Evolutionary conservation across 2,329 filamentous ascomycete species (phyloP).

Genomic region (Pseudocercospora cruenta): DNA sequence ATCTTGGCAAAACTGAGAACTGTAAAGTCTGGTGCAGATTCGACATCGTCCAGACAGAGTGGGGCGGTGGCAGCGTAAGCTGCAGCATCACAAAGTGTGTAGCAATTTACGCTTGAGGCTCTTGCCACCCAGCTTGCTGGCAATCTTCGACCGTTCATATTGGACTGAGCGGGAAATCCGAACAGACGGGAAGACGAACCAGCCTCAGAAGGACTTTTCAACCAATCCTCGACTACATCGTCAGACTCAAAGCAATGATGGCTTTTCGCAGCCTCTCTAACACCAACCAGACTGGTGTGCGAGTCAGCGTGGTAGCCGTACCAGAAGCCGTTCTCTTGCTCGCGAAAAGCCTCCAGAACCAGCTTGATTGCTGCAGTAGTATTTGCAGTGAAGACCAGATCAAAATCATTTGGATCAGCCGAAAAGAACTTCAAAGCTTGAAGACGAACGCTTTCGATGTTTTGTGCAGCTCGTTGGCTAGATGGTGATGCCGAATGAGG

Average conservation of each 20-base stretch:
- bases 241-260: constrained; percentile 70
- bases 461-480: constrained; percentile 71
- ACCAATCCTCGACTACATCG: constrained; percentile 69
- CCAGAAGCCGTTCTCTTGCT: constrained; percentile 69
- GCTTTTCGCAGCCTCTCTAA: constrained; percentile 64
- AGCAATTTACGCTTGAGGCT: constrained; percentile 38
- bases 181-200: constrained; percentile 59
- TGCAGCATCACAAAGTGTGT: constrained; percentile 82
- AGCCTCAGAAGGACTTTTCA: constrained; percentile 24
- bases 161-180: constrained; percentile 88
- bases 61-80: constrained; percentile 76
- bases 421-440: constrained; percentile 75
- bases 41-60: constrained; percentile 68
- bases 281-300: constrained; percentile 85
- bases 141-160: constrained; percentile 81
- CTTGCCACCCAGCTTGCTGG: constrained; percentile 67
- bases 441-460: constrained; percentile 72
- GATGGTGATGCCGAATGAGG: constrained; percentile 86
- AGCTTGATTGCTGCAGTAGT: constrained; percentile 90
- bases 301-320: constrained; percentile 83
- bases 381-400: constrained; percentile 89
- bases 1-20: constrained; percentile 94
- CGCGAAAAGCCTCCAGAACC: constrained; percentile 75
- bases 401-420: constrained; percentile 79
- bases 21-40: constrained; percentile 76